Evolutionary conservation across 805 yeast genomes (phyloP).

Genomic region (Lipomyces orientalis): DNA sequence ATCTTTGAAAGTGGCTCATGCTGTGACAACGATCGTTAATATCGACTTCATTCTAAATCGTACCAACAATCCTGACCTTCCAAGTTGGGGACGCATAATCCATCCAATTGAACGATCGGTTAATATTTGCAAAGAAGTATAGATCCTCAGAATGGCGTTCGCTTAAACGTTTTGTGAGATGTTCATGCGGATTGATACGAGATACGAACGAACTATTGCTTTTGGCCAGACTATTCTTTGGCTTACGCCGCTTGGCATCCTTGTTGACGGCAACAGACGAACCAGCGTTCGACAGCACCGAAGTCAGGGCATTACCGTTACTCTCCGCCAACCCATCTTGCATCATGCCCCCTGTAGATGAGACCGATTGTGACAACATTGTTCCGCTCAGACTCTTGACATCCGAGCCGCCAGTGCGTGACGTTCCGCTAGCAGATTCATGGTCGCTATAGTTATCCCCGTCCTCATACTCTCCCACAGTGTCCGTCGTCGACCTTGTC

Average conservation of each 20-base stretch:
- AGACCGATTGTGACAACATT: constrained; percentile 23
- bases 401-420: constrained; percentile 13
- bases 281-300: constrained; percentile 25
- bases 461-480: background rate
- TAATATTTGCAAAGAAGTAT: constrained; percentile 46
- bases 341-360: constrained; percentile 26
- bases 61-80: constrained; percentile 8
- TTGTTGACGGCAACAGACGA: constrained; percentile 16
- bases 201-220: constrained; percentile 49
- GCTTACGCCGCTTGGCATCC: constrained; percentile 40
- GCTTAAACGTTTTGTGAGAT: constrained; percentile 43
- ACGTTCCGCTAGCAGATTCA: constrained; percentile 11
- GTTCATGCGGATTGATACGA: constrained; percentile 47
- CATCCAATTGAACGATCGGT: constrained; percentile 46
- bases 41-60: background rate
- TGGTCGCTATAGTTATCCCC: constrained; percentile 12
- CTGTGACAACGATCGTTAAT: constrained; percentile 15
- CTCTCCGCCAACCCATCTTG: constrained; percentile 7
- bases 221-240: constrained; percentile 46
- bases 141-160: constrained; percentile 43
- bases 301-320: constrained; percentile 19
- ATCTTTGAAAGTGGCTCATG: constrained; percentile 50
- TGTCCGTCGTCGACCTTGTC: constrained; percentile 11
- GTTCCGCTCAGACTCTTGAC: constrained; percentile 8
- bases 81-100: constrained; percentile 40